Evolutionary conservation across 306 rosid genomes (phyloP), one percentile per base, ranked within the genome.

Genomic region (Acmispon strigosus): DNA sequence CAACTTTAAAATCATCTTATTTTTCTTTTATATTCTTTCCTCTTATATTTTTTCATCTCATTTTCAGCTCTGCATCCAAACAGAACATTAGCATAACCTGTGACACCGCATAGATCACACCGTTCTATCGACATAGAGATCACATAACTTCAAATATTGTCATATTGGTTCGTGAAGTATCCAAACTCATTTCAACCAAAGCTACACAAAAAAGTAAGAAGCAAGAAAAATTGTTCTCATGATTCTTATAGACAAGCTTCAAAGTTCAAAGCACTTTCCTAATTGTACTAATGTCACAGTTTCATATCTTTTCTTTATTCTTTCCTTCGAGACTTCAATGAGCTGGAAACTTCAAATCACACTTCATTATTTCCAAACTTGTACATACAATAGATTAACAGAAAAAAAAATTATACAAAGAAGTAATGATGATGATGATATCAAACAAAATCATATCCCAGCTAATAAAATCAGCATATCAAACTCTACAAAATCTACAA

Each of bases 401-500:
- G n/a, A 39, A 41, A 48, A 37, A 39, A 24, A 54, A 27, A 47
- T 52, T 45, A 24, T 11, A 50, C 52, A 73, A 39, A 56, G 9
- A 48, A 62, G 66, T 78, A 59, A 72, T 34, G 47, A 80, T 64
- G 45, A 39, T 39, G 18, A 52, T 55, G 67, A 56, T 70, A 66
- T 81, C 86, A 80, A 82, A 80, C 84, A 76, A 75, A 81, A 44
- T 39, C 22, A 79, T 14, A 55, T 45, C 90, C 87, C 80, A 41
- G 43, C 84, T 84, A 78, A 43, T 74, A 74, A 79, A 66, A 72
- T 74, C 81, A 78, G 54, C 80, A 78, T 73, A 72, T 73, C 81
- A 80, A 77, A 84, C 77, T 70, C 86, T 83, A 83, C 82, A 70
- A 78, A 72, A 66, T 78, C 80, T 84, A 78, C 45, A 72, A 78